phyloP scores from a whole-genome alignment of 1,284 basidiomycete genomes.

The Hymenochaete sp. region DNA sequence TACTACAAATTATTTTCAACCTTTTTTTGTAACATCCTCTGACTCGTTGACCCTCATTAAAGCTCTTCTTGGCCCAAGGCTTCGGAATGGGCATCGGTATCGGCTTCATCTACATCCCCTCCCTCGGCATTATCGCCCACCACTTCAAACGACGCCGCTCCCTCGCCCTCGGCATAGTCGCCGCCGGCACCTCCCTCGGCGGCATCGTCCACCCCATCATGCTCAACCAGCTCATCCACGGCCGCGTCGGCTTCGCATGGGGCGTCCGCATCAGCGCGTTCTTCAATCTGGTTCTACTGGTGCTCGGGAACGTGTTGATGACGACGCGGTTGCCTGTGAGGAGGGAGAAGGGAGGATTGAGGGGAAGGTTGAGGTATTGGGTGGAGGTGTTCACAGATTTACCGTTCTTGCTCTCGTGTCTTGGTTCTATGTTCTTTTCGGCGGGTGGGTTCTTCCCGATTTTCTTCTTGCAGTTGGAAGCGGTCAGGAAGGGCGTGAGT shows the following conservation, averaged over 20 bases:
- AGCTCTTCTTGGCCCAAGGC: constrained; percentile 21
- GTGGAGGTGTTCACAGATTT: constrained; percentile 6
- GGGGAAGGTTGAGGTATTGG: constrained; percentile 4
- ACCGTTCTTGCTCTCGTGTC: constrained; percentile 1
- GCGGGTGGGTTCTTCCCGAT: constrained; percentile 35
- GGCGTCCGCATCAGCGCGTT: constrained; percentile 26
- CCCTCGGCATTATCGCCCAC: constrained; percentile 18
- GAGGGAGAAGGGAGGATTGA: constrained; percentile 1
- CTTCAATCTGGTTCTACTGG: constrained; percentile 22
- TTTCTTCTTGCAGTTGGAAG: constrained; percentile 38
- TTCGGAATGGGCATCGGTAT: constrained; percentile 20
- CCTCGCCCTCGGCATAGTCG: constrained; percentile 21
- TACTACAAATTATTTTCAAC: constrained; percentile 20
- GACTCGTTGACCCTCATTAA: constrained; percentile 15
- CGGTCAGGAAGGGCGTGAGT: constrained; percentile 21
- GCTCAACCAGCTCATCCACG: constrained; percentile 25
- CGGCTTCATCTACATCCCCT: constrained; percentile 19
- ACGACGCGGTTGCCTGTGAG: constrained; percentile 1
- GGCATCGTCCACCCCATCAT: constrained; percentile 26
- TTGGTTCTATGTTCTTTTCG: constrained; percentile 29
- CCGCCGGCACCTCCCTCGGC: constrained; percentile 22
- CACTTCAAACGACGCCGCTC: constrained; percentile 19
- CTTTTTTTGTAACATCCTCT: constrained; percentile 18
- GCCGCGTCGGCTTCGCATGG: constrained; percentile 21
- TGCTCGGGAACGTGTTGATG: constrained; percentile 21